A percentile compares a stretch with the other conserved stretches of the same genome.
These are phyloP conservation scores for Coemansia erecta DNA, from an alignment of 192 early-diverging fungal species.

Conservation along the genomic window DNA sequence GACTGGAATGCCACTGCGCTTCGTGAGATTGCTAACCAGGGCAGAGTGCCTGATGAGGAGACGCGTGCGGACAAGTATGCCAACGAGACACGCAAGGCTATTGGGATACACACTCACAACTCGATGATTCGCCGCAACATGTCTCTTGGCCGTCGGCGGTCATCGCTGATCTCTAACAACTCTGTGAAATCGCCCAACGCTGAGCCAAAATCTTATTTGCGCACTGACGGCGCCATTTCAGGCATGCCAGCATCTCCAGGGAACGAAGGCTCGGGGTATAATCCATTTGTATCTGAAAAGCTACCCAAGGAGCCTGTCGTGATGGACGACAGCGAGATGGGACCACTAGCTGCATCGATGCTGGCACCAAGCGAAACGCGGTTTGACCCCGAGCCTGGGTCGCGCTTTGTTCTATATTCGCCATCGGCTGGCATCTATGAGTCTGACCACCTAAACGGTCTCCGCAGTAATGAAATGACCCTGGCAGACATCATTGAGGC, in stretches of 20 bases:
- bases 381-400: conserved; percentile 13
- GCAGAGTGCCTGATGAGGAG: conserved; percentile 11
- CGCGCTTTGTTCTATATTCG: conserved; percentile 44
- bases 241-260: not conserved
- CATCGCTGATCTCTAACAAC: not conserved
- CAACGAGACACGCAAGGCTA: conserved; percentile 34
- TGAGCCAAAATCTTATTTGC: not conserved
- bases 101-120: conserved; percentile 10
- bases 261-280: too few species aligned
- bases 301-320: not conserved
- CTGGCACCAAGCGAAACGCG: conserved; percentile 4
- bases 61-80: conserved; percentile 23
- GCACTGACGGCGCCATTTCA: not conserved
- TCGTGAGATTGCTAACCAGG: conserved; percentile 22
- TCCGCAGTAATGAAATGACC: conserved; percentile 30
- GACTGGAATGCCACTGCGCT: conserved; percentile 42
- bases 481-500: conserved; percentile 50
- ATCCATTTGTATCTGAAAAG: too few species aligned
- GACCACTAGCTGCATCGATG: conserved; percentile 26
- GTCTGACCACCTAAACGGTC: conserved; percentile 28
- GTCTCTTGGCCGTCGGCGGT: conserved; percentile 6
- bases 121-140: not conserved
- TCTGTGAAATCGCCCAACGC: not conserved
- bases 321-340: conserved; percentile 3
- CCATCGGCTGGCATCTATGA: conserved; percentile 39